Percentiles rank a stretch among this genome's conserved stretches.
phyloP scores from a whole-genome alignment of 345 rosid genomes.

The Aegle marmelos region DNA sequence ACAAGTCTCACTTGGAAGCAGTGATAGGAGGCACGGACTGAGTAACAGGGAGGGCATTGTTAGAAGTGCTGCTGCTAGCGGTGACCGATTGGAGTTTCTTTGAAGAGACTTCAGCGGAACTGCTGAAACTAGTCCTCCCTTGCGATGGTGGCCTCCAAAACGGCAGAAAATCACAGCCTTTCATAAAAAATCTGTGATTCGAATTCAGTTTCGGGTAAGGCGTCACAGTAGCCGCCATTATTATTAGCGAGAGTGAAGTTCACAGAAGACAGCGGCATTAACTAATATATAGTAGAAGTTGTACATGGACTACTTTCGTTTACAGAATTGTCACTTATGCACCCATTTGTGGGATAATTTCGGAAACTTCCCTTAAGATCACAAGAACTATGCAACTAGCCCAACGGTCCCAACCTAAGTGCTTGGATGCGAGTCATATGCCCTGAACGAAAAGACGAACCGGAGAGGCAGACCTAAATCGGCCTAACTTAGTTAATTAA shows the following conservation, averaged over 20 bases:
- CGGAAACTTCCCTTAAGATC: too few species aligned
- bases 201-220: neutral
- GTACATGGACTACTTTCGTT: too few species aligned
- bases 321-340: too few species aligned
- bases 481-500: too few species aligned
- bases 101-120: slow-evolving; percentile 6
- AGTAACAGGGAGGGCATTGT: slow-evolving; percentile 18
- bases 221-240: slow-evolving; percentile 21
- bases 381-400: too few species aligned
- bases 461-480: too few species aligned
- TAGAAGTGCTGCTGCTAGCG: slow-evolving; percentile 10
- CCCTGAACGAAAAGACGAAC: too few species aligned
- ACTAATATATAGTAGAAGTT: too few species aligned
- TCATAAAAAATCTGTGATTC: slow-evolving; percentile 2
- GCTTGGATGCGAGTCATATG: too few species aligned
- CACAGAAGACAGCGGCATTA: neutral
- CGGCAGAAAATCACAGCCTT: slow-evolving; percentile 9
- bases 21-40: slow-evolving; percentile 10
- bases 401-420: too few species aligned
- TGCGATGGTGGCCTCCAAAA: neutral
- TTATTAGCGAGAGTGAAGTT: neutral
- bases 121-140: neutral
- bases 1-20: slow-evolving; percentile 20
- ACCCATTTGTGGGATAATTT: too few species aligned
- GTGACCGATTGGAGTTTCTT: slow-evolving; percentile 15